phyloP scores from a whole-genome alignment of 208 protist genomes.

The Strigomonas oncopelti region DNA sequence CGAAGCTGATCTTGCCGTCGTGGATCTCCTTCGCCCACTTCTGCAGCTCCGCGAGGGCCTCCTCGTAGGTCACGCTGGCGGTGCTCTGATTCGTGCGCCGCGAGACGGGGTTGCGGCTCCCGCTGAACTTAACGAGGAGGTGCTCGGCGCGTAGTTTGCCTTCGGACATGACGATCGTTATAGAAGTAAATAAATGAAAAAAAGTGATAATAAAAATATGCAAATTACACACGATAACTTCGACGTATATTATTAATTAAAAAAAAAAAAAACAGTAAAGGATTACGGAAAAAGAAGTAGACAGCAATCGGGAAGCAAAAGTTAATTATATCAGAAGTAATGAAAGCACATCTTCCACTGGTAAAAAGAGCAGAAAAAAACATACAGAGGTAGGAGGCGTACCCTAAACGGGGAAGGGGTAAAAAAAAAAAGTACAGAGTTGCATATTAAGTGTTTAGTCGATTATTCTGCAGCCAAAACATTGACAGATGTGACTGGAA shows the following conservation, averaged over 20 bases:
- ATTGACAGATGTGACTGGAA: conserved; percentile 29
- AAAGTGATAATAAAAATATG: not conserved
- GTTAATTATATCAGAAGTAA: too few relatives aligned
- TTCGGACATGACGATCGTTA: conserved; percentile 20
- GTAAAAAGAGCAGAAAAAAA: too few relatives aligned
- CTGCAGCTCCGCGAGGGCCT: conserved; percentile 71
- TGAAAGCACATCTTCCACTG: too few relatives aligned
- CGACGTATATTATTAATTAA: conserved; percentile 1
- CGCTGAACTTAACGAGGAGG: conserved; percentile 87
- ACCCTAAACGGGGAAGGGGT: too few relatives aligned
- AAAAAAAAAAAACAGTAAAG: not conserved
- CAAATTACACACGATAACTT: not conserved
- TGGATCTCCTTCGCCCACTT: conserved; percentile 67
- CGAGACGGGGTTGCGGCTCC: conserved; percentile 88
- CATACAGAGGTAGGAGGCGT: too few relatives aligned
- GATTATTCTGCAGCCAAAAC: not conserved
- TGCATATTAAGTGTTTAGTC: not conserved
- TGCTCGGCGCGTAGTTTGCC: conserved; percentile 63
- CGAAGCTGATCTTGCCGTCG: conserved; percentile 70
- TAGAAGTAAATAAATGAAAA: not conserved
- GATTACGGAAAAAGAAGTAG: not conserved
- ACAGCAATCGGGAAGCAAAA: not conserved
- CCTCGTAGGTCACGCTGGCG: conserved; percentile 54
- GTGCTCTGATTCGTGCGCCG: conserved; percentile 74
- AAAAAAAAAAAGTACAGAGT: not conserved